Conservation (phyloP, 1,139 yeast species). For the Pneumocystis canis region DNA sequence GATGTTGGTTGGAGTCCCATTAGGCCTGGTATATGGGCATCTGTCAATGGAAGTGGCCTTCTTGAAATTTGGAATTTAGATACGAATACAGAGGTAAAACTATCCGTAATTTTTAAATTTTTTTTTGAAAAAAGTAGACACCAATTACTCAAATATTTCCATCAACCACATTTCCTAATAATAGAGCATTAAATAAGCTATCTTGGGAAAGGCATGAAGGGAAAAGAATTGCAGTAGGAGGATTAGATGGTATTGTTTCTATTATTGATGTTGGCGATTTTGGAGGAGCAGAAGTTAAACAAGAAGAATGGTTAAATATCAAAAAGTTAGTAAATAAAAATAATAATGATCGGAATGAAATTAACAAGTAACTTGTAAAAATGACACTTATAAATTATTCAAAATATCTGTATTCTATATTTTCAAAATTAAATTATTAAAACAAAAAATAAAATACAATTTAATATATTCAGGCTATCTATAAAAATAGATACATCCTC, state of each 20-base stretch:
- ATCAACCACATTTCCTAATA: conserved; percentile 13
- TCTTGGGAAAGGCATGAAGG: conserved; percentile 22
- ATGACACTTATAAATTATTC: no score
- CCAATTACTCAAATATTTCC: conserved; percentile 11
- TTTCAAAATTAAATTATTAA: neutral
- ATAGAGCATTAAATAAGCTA: conserved; percentile 17
- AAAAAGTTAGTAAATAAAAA: neutral
- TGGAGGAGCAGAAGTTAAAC: neutral
- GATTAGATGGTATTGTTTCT: conserved; percentile 25
- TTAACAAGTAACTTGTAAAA: neutral
- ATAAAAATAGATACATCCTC: neutral
- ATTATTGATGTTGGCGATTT: conserved; percentile 21
- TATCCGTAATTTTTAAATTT: neutral
- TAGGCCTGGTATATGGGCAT: conserved; percentile 33
- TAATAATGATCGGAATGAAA: neutral
- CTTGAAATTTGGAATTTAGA: conserved; percentile 46
- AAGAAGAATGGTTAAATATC: neutral
- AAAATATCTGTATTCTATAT: no score
- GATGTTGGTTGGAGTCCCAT: conserved; percentile 34
- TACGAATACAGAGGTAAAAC: conserved; percentile 24
- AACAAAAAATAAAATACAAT: neutral
- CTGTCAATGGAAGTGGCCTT: conserved; percentile 34
- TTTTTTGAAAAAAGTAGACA: neutral
- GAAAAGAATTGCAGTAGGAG: conserved; percentile 25
- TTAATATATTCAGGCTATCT: neutral